Conservation (phyloP, 163 green algal genomes). For the Scenedesmus sp. region DNA sequence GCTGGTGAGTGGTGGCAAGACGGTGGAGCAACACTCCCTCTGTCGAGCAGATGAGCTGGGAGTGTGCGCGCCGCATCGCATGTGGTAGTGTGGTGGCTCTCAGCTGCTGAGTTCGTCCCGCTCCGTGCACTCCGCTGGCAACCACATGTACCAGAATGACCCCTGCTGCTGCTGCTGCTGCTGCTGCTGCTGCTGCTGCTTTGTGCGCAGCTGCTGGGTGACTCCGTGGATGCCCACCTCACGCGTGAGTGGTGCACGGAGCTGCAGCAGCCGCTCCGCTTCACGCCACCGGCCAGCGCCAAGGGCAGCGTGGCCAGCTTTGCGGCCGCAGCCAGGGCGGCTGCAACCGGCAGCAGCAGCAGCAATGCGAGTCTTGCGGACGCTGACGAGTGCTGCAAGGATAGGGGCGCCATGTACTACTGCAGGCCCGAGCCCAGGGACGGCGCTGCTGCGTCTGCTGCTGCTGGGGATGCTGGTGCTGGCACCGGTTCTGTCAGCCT, state of each 20-base stretch:
- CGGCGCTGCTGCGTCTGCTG: constrained; percentile 6
- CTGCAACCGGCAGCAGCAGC: background rate
- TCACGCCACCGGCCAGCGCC: background rate
- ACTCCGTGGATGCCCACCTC: constrained; percentile 7
- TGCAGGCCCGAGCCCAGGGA: background rate
- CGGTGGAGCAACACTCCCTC: too few species aligned
- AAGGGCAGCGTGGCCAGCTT: background rate
- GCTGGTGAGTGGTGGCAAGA: background rate
- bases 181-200: background rate
- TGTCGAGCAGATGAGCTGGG: too few species aligned
- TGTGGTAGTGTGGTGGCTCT: background rate
- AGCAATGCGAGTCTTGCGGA: background rate
- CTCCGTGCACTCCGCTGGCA: background rate
- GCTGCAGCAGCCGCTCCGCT: background rate
- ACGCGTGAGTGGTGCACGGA: background rate
- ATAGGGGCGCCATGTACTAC: background rate
- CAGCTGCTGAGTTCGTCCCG: too few species aligned
- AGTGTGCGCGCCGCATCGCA: too few species aligned
- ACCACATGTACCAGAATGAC: background rate
- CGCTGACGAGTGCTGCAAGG: constrained; percentile 17
- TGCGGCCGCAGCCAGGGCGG: background rate
- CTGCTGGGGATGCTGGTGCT: background rate
- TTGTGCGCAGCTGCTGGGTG: background rate
- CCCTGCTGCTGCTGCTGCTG: background rate
- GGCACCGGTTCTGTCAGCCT: background rate